These are phyloP conservation scores for Plectosphaerella cucumerina DNA, from an alignment of 2,329 filamentous ascomycete genomes.

Conservation along the genomic window DNA sequence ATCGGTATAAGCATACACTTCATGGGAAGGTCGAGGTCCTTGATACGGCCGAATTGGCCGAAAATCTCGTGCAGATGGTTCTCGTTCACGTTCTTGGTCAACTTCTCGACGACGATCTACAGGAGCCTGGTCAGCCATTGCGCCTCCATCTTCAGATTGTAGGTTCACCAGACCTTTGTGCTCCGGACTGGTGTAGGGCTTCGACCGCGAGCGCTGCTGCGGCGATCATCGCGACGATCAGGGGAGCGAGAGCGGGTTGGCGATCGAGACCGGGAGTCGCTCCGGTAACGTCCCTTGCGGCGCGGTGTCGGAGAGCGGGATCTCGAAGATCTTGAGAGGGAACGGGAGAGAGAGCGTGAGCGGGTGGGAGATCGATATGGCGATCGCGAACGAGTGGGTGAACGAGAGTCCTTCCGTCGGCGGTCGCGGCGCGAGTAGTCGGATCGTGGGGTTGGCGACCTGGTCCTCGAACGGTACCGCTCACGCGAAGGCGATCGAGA, in stretches of 20 bases:
- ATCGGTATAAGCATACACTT: constrained; percentile 36
- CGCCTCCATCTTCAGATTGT: neutral
- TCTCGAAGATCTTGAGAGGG: constrained; percentile 22
- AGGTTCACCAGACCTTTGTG: constrained; percentile 41
- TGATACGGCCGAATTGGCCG: constrained; percentile 78
- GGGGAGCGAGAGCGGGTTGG: no score
- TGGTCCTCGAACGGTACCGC: constrained; percentile 27
- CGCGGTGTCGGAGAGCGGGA: constrained; percentile 29
- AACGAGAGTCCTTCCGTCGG: constrained; percentile 25
- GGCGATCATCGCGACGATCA: no score
- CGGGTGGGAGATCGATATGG: constrained; percentile 14
- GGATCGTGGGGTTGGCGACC: constrained; percentile 29
- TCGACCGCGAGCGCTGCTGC: constrained; percentile 29
- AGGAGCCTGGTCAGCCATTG: neutral
- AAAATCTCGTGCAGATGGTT: constrained; percentile 90
- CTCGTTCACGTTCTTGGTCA: constrained; percentile 93
- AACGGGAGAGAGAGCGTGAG: constrained; percentile 13
- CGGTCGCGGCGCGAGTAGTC: constrained; percentile 25
- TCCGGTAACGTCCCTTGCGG: constrained; percentile 21
- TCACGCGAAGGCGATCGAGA: constrained; percentile 19
- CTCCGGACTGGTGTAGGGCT: constrained; percentile 36
- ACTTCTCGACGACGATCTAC: constrained; percentile 90
- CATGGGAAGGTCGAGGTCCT: constrained; percentile 84
- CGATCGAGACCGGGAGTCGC: constrained; percentile 15
- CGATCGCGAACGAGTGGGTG: constrained; percentile 24